Conservation (phyloP, 2,329 filamentous ascomycete species). For the Fusarium hostae region DNA sequence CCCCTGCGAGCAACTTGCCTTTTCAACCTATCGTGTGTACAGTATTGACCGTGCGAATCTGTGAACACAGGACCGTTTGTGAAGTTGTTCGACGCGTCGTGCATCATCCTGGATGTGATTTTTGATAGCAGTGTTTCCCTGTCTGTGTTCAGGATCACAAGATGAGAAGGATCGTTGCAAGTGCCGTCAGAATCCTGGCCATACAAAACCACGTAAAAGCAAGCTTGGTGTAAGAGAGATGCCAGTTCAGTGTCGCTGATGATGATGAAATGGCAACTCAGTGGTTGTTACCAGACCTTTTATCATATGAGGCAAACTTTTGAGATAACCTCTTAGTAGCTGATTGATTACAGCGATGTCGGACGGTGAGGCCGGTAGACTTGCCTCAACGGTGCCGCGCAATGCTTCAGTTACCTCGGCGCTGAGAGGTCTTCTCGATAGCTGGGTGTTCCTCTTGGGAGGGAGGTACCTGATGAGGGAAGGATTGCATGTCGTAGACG, state of each 20-base stretch:
- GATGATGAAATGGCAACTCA: conserved; percentile 18
- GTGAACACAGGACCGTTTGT: conserved; percentile 23
- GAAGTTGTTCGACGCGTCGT: conserved; percentile 37
- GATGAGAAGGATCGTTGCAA: conserved; percentile 42
- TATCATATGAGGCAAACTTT: conserved; percentile 21
- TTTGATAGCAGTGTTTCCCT: conserved; percentile 41
- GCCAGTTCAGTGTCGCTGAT: conserved; percentile 22
- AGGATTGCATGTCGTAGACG: conserved; percentile 36
- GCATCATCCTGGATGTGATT: conserved; percentile 41
- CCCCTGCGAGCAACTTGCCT: conserved; percentile 25
- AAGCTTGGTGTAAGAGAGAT: conserved; percentile 8
- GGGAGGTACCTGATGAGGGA: conserved; percentile 34
- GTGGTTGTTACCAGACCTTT: conserved; percentile 24
- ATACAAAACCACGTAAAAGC: neutral
- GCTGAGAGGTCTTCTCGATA: conserved; percentile 26
- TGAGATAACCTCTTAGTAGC: neutral
- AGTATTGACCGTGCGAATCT: conserved; percentile 33
- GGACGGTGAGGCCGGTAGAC: conserved; percentile 41
- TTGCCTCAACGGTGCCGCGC: conserved; percentile 33
- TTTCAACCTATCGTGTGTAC: conserved; percentile 27
- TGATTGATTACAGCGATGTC: conserved; percentile 36
- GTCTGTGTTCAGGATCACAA: conserved; percentile 37
- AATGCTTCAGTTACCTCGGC: conserved; percentile 26
- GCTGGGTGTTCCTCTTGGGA: conserved; percentile 31
- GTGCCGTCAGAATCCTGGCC: conserved; percentile 37